Percentiles rank a stretch among this genome's conserved stretches.
phyloP scores from a whole-genome alignment of 129 eudicot species.

The Saussurea involucrata region DNA sequence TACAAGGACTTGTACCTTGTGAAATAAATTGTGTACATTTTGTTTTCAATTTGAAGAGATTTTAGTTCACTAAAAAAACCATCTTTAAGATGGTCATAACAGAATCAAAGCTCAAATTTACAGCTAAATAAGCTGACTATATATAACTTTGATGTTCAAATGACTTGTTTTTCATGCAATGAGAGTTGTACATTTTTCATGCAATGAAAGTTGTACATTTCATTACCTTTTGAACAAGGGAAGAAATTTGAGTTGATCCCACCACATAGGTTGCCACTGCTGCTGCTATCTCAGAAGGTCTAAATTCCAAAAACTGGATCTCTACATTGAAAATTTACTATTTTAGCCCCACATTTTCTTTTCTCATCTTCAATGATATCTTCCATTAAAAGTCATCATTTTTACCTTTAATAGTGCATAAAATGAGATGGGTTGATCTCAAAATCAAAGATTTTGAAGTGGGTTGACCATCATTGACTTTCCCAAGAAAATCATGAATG shows the following conservation, averaged over 20 bases:
- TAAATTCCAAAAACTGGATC: constrained; percentile 64
- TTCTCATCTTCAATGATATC: neutral
- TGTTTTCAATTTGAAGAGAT: neutral
- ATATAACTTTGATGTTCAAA: neutral
- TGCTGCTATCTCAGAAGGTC: constrained; percentile 78
- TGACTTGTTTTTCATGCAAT: neutral
- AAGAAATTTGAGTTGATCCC: constrained; percentile 42
- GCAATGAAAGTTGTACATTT: neutral
- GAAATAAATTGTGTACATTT: neutral
- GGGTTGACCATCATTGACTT: constrained; percentile 47
- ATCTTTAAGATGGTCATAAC: neutral
- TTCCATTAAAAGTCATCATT: neutral
- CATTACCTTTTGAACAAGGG: constrained; percentile 42
- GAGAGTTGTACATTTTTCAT: neutral
- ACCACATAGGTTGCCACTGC: constrained; percentile 62
- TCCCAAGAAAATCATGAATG: constrained; percentile 48
- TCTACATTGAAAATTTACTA: constrained; percentile 39
- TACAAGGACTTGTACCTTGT: neutral
- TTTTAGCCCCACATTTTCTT: constrained; percentile 5
- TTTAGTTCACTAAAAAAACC: neutral
- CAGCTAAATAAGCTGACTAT: neutral
- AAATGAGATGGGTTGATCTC: constrained; percentile 55
- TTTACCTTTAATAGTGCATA: constrained; percentile 51
- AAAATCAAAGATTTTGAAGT: constrained; percentile 32
- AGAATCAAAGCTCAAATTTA: neutral